Percentiles rank a stretch among this genome's conserved stretches.
phyloP scores from a whole-genome alignment of 2,329 filamentous ascomycete genomes.

The Diplodia intermedia region DNA sequence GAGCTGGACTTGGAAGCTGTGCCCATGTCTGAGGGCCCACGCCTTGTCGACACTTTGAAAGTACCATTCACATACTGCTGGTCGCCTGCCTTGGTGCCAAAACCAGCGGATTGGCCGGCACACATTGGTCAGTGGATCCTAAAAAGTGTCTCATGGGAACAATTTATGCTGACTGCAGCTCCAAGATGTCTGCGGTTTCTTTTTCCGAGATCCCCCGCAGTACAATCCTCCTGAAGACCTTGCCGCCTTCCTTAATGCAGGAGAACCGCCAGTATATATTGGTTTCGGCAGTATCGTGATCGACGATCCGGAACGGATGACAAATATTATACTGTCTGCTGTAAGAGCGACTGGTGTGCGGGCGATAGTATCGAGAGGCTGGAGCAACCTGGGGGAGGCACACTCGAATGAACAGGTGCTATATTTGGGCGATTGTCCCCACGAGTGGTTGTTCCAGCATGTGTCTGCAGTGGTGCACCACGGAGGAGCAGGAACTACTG shows the following conservation, averaged over 20 bases:
- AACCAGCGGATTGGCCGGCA: constrained; percentile 51
- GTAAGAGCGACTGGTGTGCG: constrained; percentile 48
- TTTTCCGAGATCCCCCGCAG: constrained; percentile 48
- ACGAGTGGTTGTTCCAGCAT: constrained; percentile 65
- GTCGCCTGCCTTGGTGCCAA: constrained; percentile 53
- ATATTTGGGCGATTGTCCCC: constrained; percentile 61
- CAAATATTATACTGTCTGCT: constrained; percentile 56
- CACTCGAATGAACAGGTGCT: constrained; percentile 48
- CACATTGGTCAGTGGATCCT: constrained; percentile 41
- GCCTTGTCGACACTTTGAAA: constrained; percentile 46
- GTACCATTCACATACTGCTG: constrained; percentile 56
- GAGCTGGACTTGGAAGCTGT: constrained; percentile 52
- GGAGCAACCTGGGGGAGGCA: constrained; percentile 53
- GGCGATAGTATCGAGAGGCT: constrained; percentile 63
- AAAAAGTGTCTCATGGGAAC: constrained; percentile 41
- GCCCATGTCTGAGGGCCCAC: constrained; percentile 53
- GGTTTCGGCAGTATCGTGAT: constrained; percentile 65
- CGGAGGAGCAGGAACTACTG: constrained; percentile 66
- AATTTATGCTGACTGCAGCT: background rate
- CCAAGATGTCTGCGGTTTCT: constrained; percentile 55
- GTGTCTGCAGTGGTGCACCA: constrained; percentile 65
- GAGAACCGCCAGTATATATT: constrained; percentile 61
- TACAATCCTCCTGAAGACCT: constrained; percentile 53
- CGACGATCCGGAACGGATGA: constrained; percentile 56
- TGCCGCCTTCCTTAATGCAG: constrained; percentile 53